Base-by-base conservation (phyloP, 106 monocot genomes). In the Acorus calamus region DNA sequence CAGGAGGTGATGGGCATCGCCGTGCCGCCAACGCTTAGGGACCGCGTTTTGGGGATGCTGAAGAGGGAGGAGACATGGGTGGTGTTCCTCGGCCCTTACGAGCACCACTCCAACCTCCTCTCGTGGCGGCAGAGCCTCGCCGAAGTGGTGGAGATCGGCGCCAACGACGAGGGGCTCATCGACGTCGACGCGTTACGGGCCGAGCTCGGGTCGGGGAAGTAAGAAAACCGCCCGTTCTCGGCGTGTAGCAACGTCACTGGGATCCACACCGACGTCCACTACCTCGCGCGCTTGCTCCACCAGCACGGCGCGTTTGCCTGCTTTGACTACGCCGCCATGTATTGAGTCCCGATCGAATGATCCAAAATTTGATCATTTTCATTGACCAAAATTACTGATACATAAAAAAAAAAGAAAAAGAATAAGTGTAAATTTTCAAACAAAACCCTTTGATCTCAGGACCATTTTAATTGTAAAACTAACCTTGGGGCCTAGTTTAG, bases 261-360 rank as follows among this genome's bases (percentile, higher is more conserved):
- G 6, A 52, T 79, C n/a, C 1, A 71, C 7, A 73, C 72, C 6
- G 83, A 84, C 52, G 76, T 79, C 2, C 64, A 76, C 3, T 72
- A 65, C 1, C 1, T 84, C 7, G 71, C 83, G 5, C 59, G 69
- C 0, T 56, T 84, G 1, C 76, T 84, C 2, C 83, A 84, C 55
- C 12, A 49, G 0, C 64, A 79, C 48, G 73, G 83, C 12, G 79
- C 83, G 9, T 84, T 70, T 42, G 78, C 76, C 46, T 84, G 83
- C 69, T 84, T 76, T 53, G 83, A 84, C 62, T 84, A 79, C 8
- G 83, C 83, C 5, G 51, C 79, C 6, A 84, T 79, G 83, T 84
- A 53, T 7, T 11, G 46, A 56, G 43, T 46, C 44, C 7, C 8
- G 2, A 8, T 28, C 28, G 28, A 28, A 1, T 28, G 28, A 28